Evolutionary conservation across 768 basidiomycete genomes (phyloP), one percentile per base, ranked within the genome.

Genomic region (Steccherinum ochraceum): DNA sequence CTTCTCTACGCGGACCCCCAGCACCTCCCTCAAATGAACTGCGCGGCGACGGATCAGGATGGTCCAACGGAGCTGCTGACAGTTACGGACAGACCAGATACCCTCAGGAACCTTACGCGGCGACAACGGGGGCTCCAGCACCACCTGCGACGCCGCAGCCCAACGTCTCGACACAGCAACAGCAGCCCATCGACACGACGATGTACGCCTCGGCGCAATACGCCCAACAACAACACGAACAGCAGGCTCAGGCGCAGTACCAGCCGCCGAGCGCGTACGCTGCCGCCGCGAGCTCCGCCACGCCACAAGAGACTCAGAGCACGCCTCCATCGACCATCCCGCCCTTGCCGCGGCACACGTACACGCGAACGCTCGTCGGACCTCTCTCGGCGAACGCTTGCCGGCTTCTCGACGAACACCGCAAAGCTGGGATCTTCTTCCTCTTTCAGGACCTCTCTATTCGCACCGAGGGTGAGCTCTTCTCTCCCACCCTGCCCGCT

Each of bases 391-490:
- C 91, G 24, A 89, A 90, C 63, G 93, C 91, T 13, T 87, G 86
- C 65, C 81, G 86, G 46, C 74, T 96, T 46, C 70, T 81, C 51
- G 93, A 95, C 63, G 89, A 92, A 62, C 82, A 93, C 66, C 84
- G 87, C 54, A 83, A 84, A 55, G 77, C 80, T 46, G 94, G 93
- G 5, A 86, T 96, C 55, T 97, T 92, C 68, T 97, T 96, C 72
- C 83, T 96, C 54, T 92, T 94, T 70, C 92, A 93, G 65, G 94
- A 96, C 69, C 70, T 97, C 48, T 93, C 90, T 43, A 88, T 97
- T 45, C 80, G 94, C 51, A 94, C 90, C 18, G 94, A 97, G 79
- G 90, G 89, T 86, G 67, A 62, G 62, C 52, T 39, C 45, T 25
- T 42, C 11, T 23, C 10, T 18, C 41, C 16, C n/a, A 43, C 41